Base-by-base conservation (phyloP, 140 eudicot genomes). In the Artemisia princeps region DNA sequence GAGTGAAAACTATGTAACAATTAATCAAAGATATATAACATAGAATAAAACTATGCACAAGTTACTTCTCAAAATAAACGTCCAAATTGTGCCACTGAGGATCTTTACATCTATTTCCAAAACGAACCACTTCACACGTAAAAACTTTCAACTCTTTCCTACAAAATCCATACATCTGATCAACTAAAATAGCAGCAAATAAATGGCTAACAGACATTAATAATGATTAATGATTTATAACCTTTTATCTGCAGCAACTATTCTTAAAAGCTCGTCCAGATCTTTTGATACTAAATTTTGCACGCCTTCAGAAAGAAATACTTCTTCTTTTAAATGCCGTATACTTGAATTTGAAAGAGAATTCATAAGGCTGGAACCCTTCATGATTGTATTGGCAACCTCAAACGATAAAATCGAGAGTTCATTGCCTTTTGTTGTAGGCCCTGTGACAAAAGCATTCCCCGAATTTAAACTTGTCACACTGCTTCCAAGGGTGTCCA, bases 31-130 rank as follows among this genome's bases (percentile, higher is more conserved):
- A 52, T 55, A 60, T 55, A 60, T 51, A 2, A 6, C 17, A 49
- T 42, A 66, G 48, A 28, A 44, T 26, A 72, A 1, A 22, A 52
- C 51, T 22, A 53, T 48, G 10, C 20, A 37, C 52, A 52, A 54
- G 54, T 81, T 84, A 89, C 97, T 89, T 89, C 74, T 86, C 84
- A 74, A 89, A 89, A 76, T 81, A 89, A 56, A 86, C 88, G 60
- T 89, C 95, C 89, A 89, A 78, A 78, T 89, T 82, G 82, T 89
- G 97, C 97, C 97, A 89, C 68, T 86, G 97, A 80, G 97, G 84
- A 80, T 89, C 95, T 86, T 86, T 89, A 89, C 97, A 89, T 46
- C 84, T 77, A 70, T 86, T 89, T 66, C 97, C 97, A 80, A 89
- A 89, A 49, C 95, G 97, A 60, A 89, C 69, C 52, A 87, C 87